A percentile compares a stretch with the other conserved stretches of the same genome.
Evolutionary conservation across 2,329 filamentous ascomycete species (phyloP).

Genomic region (Aureobasidium sp.): DNA sequence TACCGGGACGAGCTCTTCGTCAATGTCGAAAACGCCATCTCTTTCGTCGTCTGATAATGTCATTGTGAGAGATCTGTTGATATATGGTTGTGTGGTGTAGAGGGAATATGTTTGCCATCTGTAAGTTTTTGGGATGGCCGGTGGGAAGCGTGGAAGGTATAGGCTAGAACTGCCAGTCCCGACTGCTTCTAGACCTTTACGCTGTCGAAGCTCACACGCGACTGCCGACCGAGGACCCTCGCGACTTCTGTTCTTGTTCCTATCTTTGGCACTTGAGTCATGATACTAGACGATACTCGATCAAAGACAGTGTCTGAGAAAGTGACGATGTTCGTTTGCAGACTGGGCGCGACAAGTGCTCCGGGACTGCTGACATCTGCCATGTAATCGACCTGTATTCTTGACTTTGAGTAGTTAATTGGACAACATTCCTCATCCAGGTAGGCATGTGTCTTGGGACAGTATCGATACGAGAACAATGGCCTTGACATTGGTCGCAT

Average conservation of each 20-base stretch:
- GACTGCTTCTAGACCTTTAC: not conserved
- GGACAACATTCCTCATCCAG: not conserved
- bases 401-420: not conserved
- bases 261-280: not conserved
- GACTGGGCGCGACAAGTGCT: too few species aligned
- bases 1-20: conserved; percentile 50
- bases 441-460: conserved; percentile 2
- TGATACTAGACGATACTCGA: too few species aligned
- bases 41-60: conserved; percentile 8
- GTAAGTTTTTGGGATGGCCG: not conserved
- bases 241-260: not conserved
- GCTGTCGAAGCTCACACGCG: not conserved
- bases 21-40: conserved; percentile 28
- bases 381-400: not conserved
- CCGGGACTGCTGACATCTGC: not conserved
- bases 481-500: not conserved
- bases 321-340: not conserved
- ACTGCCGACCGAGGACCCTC: not conserved
- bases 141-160: not conserved
- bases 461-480: conserved; percentile 1
- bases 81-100: not conserved
- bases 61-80: not conserved
- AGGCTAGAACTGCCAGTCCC: not conserved
- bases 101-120: not conserved
- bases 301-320: not conserved